Conservation (phyloP, 23 red algal species). For the Cyanidioschyzon merolae region DNA sequence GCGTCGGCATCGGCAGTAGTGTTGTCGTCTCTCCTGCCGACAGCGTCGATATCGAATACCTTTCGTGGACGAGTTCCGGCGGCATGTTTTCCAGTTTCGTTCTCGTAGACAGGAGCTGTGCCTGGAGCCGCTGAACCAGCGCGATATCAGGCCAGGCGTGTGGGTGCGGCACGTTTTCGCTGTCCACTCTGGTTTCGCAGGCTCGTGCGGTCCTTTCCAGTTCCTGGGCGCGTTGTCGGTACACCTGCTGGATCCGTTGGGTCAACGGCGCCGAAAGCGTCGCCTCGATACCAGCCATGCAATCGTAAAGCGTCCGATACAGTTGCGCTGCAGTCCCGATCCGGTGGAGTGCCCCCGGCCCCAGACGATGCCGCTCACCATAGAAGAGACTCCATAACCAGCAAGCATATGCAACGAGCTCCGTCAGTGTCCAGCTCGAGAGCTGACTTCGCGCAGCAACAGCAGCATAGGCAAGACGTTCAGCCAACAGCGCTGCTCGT, state of each 20-base stretch:
- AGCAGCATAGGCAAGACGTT: constrained; percentile 23
- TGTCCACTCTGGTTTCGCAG: not conserved
- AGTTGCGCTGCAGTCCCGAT: not conserved
- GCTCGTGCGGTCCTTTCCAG: not conserved
- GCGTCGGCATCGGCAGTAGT: too few species aligned
- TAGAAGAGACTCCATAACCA: constrained; percentile 34
- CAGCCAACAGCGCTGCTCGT: constrained; percentile 38
- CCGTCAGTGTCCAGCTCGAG: constrained; percentile 28
- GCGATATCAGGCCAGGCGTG: not conserved
- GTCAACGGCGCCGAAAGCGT: not conserved
- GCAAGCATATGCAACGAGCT: constrained; percentile 52
- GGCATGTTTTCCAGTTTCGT: not conserved
- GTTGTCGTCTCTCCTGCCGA: not conserved
- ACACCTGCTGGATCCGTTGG: not conserved
- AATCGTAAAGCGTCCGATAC: not conserved
- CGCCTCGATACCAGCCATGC: not conserved
- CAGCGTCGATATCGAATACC: not conserved
- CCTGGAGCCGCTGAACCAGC: not conserved
- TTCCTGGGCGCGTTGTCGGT: not conserved
- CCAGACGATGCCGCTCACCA: constrained; percentile 28
- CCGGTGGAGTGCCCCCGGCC: not conserved
- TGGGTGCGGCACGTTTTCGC: not conserved
- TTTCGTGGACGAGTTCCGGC: not conserved
- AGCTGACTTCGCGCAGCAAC: constrained; percentile 9
- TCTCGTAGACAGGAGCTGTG: not conserved